These are phyloP conservation scores for Selaginella tamariscina DNA, from an alignment of 75 land plant species.

Conservation along the genomic window DNA sequence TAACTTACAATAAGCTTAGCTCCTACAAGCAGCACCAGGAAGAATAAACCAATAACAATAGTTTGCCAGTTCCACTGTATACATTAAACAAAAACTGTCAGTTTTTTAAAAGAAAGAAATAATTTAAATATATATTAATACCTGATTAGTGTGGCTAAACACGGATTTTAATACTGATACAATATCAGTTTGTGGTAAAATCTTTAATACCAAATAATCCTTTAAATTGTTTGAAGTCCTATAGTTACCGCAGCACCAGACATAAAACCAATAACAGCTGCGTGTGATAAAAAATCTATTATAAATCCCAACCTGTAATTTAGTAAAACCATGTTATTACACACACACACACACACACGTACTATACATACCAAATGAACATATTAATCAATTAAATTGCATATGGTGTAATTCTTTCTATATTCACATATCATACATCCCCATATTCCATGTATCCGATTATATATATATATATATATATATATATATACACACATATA, in stretches of 20 bases:
- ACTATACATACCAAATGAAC: too few relatives aligned
- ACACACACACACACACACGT: too few relatives aligned
- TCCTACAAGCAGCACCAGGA: conserved; percentile 38
- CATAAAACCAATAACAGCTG: conserved; percentile 70
- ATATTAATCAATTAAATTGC: too few relatives aligned
- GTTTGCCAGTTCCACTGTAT: conserved; percentile 96
- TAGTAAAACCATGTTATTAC: not conserved
- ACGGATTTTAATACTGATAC: conserved; percentile 67
- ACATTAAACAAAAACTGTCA: not conserved
- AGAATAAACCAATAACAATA: conserved; percentile 40
- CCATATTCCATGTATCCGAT: too few relatives aligned
- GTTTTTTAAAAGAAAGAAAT: conserved; percentile 1
- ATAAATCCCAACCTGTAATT: conserved; percentile 64
- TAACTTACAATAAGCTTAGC: conserved; percentile 50
- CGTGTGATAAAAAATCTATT: conserved; percentile 72
- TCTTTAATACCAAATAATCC: conserved; percentile 45
- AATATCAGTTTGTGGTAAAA: conserved; percentile 68
- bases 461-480: too few relatives aligned
- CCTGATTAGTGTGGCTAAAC: conserved; percentile 53
- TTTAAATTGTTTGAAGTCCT: conserved; percentile 64
- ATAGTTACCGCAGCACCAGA: conserved; percentile 66
- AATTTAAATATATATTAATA: conserved; percentile 26
- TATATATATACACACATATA: too few relatives aligned
- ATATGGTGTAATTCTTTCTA: too few relatives aligned
- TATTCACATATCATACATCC: too few relatives aligned